Percentiles rank a stretch among this genome's conserved stretches.
Conservation (phyloP, 1,284 basidiomycete species). For the Ceratobasidium sp. region DNA sequence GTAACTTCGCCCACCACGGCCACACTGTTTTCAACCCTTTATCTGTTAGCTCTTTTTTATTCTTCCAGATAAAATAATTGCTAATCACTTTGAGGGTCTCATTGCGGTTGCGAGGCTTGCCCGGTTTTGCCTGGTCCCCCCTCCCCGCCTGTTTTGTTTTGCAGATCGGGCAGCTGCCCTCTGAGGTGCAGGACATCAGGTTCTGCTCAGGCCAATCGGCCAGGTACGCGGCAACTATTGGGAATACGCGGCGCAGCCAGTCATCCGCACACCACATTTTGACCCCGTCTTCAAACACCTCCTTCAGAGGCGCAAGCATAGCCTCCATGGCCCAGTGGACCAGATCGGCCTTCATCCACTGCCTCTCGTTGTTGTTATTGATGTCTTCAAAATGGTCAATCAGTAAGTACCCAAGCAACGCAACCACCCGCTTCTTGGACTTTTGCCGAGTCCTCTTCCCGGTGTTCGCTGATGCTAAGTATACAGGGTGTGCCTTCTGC, state of each 20-base stretch:
- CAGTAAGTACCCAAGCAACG: constrained; percentile 40
- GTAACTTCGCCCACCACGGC: constrained; percentile 34
- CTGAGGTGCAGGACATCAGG: neutral
- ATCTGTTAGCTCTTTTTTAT: neutral
- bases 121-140: too few relatives aligned
- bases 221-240: constrained; percentile 38
- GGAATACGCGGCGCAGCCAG: neutral
- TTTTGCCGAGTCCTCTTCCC: constrained; percentile 12
- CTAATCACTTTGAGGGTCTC: neutral
- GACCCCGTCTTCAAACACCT: constrained; percentile 1
- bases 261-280: constrained; percentile 41
- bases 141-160: neutral
- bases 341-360: constrained; percentile 4
- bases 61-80: neutral
- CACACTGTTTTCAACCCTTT: neutral
- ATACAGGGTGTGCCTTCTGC: constrained; percentile 40
- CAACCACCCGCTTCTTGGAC: neutral
- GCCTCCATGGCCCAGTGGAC: constrained; percentile 42
- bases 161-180: constrained; percentile 2
- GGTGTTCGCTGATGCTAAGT: constrained; percentile 41
- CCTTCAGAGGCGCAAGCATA: constrained; percentile 35
- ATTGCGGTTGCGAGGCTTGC: neutral
- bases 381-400: constrained; percentile 14
- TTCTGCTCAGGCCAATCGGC: constrained; percentile 45
- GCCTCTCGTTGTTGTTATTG: neutral